These are phyloP conservation scores for Erodium moschatum DNA, from an alignment of 441 rosid genomes.

Conservation along the genomic window DNA sequence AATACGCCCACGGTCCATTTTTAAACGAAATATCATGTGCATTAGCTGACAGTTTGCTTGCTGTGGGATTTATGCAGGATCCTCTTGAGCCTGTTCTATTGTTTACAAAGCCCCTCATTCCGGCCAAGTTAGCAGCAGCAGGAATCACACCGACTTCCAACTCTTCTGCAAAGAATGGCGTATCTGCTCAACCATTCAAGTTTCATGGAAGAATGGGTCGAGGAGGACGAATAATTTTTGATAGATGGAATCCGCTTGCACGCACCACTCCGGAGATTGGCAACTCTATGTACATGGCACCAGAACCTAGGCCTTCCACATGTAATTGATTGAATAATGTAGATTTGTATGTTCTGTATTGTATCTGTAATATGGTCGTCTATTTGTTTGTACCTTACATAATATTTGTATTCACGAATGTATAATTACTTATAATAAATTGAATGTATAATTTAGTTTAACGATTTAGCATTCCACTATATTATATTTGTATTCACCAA, in stretches of 20 bases:
- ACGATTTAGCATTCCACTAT: too few relatives aligned
- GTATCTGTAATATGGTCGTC: neutral
- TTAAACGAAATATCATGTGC: neutral
- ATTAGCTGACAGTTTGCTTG: neutral
- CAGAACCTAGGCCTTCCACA: constrained; percentile 42
- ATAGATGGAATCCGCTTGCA: constrained; percentile 85
- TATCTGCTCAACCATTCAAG: constrained; percentile 33
- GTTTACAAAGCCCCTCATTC: constrained; percentile 82
- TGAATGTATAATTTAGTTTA: too few relatives aligned
- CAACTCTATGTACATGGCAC: constrained; percentile 53
- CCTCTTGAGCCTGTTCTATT: constrained; percentile 76
- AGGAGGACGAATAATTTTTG: constrained; percentile 86
- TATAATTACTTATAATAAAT: too few relatives aligned
- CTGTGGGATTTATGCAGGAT: constrained; percentile 46
- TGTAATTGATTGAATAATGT: constrained; percentile 28
- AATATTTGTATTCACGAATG: neutral
- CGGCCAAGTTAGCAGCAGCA: constrained; percentile 79
- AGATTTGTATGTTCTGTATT: neutral
- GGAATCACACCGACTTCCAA: constrained; percentile 64
- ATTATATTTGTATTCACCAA: too few relatives aligned
- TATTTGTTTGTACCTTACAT: neutral
- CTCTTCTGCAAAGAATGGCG: constrained; percentile 36
- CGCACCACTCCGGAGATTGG: constrained; percentile 61
- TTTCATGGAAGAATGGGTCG: constrained; percentile 81
- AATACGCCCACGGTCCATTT: neutral